Percentiles rank a stretch among this genome's conserved stretches.
Evolutionary conservation across 2,329 filamentous ascomycete species (phyloP).

Genomic region (Biscogniauxia sp.): DNA sequence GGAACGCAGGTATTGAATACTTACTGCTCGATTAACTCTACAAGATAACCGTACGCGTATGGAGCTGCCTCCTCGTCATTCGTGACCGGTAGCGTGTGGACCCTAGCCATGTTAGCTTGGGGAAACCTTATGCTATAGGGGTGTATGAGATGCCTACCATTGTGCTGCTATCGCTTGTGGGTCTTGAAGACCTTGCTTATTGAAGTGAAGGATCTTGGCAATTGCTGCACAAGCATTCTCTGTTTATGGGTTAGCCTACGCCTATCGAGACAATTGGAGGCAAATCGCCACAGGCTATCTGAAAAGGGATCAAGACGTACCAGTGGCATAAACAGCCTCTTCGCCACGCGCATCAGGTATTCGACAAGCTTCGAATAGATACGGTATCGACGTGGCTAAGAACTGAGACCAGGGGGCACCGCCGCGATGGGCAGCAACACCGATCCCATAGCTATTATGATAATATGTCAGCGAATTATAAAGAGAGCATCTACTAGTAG

Average conservation of each 20-base stretch:
- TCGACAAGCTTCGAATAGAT: constrained; percentile 80
- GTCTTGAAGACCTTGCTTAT: constrained; percentile 72
- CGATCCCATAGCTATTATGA: constrained; percentile 68
- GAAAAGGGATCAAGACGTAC: constrained; percentile 15
- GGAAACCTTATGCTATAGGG: neutral
- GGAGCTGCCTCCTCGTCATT: constrained; percentile 98
- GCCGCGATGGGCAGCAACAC: constrained; percentile 90
- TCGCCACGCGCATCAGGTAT: constrained; percentile 80
- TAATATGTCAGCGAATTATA: constrained; percentile 7
- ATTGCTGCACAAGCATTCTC: constrained; percentile 97
- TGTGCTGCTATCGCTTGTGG: constrained; percentile 72
- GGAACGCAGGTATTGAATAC: constrained; percentile 38
- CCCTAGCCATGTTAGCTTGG: constrained; percentile 38
- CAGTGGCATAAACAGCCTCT: constrained; percentile 90
- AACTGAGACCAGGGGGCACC: constrained; percentile 87
- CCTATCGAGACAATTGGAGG: neutral
- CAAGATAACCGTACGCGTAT: constrained; percentile 90
- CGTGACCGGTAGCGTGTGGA: constrained; percentile 84
- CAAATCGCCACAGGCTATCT: neutral
- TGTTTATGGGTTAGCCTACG: constrained; percentile 11
- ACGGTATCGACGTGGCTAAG: constrained; percentile 73
- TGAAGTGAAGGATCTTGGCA: constrained; percentile 94
- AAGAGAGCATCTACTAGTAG: neutral
- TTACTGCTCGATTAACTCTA: constrained; percentile 91
- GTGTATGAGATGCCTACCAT: constrained; percentile 46